These are phyloP conservation scores for Claviceps sp. DNA, from an alignment of 2,329 filamentous ascomycete genomes.

Conservation along the genomic window DNA sequence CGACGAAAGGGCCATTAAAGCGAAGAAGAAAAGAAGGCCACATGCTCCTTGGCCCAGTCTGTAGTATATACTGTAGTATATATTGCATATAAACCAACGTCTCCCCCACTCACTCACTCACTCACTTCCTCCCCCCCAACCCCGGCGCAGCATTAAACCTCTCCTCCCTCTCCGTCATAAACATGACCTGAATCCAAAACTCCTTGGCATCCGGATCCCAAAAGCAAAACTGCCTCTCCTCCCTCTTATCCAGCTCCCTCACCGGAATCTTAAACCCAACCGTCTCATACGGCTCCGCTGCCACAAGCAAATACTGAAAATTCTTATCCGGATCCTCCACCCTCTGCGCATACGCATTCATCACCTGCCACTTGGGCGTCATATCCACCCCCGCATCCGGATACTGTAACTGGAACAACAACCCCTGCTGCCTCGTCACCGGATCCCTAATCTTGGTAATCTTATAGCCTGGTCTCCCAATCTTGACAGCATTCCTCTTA, in stretches of 20 bases:
- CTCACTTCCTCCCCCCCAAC: constrained; percentile 34
- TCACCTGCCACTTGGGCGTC: constrained; percentile 78
- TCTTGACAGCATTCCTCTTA: constrained; percentile 78
- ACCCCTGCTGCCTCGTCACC: constrained; percentile 71
- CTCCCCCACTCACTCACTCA: constrained; percentile 13
- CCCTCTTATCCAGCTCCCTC: constrained; percentile 77
- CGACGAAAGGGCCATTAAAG: no score
- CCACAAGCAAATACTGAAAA: constrained; percentile 89
- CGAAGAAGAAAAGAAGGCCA: not conserved
- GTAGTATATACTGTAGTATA: no score
- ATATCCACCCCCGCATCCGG: constrained; percentile 72
- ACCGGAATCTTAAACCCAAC: constrained; percentile 94
- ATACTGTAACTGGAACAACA: constrained; percentile 94
- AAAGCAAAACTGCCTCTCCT: constrained; percentile 83
- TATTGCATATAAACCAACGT: no score
- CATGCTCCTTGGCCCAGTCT: no score
- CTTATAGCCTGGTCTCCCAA: constrained; percentile 90
- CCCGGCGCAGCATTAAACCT: constrained; percentile 58
- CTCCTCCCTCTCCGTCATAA: constrained; percentile 96
- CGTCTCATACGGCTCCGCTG: constrained; percentile 95
- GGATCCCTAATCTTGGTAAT: constrained; percentile 93
- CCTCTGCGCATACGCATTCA: constrained; percentile 95
- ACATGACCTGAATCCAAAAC: constrained; percentile 95
- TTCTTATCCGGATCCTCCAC: constrained; percentile 88
- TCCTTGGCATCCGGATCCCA: constrained; percentile 94